These are phyloP conservation scores for Blumeria hordei DNA, from an alignment of 2,329 filamentous ascomycete species.

Conservation along the genomic window DNA sequence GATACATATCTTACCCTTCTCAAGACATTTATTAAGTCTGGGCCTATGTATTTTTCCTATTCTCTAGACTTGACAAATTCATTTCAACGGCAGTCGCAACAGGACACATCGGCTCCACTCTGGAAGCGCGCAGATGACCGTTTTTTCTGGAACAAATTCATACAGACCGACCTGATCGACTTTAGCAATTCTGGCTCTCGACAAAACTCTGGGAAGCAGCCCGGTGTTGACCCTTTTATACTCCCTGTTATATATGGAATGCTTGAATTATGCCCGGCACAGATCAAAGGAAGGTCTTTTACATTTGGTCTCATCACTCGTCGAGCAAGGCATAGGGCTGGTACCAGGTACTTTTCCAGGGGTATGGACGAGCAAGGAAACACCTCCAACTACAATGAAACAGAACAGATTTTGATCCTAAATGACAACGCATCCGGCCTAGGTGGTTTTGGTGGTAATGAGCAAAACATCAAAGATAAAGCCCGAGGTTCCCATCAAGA, in stretches of 20 bases:
- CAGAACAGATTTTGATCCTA: slow-evolving; percentile 73
- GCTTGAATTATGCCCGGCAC: slow-evolving; percentile 71
- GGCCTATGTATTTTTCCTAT: slow-evolving; percentile 96
- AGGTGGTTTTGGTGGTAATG: slow-evolving; percentile 57
- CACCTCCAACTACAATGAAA: slow-evolving; percentile 98
- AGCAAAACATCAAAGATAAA: slow-evolving; percentile 52
- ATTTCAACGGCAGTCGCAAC: slow-evolving; percentile 77
- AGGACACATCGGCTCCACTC: slow-evolving; percentile 45
- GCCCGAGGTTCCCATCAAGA: slow-evolving; percentile 39
- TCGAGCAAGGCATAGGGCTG: slow-evolving; percentile 66
- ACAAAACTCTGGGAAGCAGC: slow-evolving; percentile 43
- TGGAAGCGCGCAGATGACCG: slow-evolving; percentile 90
- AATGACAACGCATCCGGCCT: slow-evolving; percentile 58
- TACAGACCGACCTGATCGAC: slow-evolving; percentile 76
- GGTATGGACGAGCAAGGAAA: slow-evolving; percentile 83
- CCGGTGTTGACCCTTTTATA: slow-evolving; percentile 71
- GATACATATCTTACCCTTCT: slow-evolving; percentile 71
- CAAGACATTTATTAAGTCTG: slow-evolving; percentile 56
- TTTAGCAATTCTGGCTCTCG: slow-evolving; percentile 44
- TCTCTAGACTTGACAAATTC: slow-evolving; percentile 89
- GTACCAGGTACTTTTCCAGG: slow-evolving; percentile 84
- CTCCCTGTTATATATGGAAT: slow-evolving; percentile 91
- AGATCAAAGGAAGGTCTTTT: slow-evolving; percentile 60
- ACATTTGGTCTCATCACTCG: slow-evolving; percentile 76
- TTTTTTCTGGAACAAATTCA: slow-evolving; percentile 96